Conservation (phyloP, 1,139 yeast genomes). For the Magnusiomyces clavatus region DNA sequence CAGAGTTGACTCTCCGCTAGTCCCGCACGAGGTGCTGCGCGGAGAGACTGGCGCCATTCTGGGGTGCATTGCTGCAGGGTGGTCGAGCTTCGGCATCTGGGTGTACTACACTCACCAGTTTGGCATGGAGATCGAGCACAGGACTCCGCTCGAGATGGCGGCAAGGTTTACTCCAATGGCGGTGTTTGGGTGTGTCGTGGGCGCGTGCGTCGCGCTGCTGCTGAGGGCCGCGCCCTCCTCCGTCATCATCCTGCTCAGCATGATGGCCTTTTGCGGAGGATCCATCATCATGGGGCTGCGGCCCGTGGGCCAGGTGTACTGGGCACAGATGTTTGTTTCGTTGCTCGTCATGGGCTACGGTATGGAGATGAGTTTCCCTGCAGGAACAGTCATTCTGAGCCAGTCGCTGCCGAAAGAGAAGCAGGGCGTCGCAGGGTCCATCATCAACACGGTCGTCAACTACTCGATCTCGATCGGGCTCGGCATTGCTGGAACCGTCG, state of each 20-base stretch:
- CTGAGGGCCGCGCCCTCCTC: conserved; percentile 37
- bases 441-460: conserved; percentile 53
- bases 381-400: conserved; percentile 47
- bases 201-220: conserved; percentile 37
- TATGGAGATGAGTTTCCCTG: conserved; percentile 62
- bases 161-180: conserved; percentile 38
- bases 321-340: conserved; percentile 48
- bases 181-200: conserved; percentile 42
- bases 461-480: conserved; percentile 57
- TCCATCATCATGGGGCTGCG: conserved; percentile 39
- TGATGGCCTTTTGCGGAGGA: conserved; percentile 40
- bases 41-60: conserved; percentile 42
- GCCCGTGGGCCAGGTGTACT: conserved; percentile 42
- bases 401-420: conserved; percentile 44
- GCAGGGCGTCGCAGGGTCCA: conserved; percentile 61
- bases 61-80: conserved; percentile 47
- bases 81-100: conserved; percentile 60
- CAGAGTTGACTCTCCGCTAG: conserved; percentile 37
- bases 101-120: conserved; percentile 40
- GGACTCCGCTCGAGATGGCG: conserved; percentile 34
- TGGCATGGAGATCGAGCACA: conserved; percentile 30
- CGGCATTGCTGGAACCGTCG: conserved; percentile 60
- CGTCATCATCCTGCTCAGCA: conserved; percentile 39
- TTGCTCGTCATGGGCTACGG: conserved; percentile 46
- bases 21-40: conserved; percentile 39